Conservation (phyloP, 306 rosid genomes). For the Coriaria nepalensis region DNA sequence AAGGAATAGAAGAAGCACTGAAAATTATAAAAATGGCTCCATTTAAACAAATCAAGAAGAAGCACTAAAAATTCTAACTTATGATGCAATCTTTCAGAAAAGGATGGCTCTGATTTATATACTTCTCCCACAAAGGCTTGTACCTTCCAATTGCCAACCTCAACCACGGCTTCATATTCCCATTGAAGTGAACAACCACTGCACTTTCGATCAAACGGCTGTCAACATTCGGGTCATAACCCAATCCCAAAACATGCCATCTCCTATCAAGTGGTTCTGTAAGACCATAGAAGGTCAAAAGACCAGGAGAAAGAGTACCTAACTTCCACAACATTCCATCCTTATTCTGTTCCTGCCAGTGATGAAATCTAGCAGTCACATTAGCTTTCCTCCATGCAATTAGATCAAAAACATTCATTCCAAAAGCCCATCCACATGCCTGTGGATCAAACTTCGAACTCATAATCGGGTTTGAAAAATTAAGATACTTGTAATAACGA, state of each 20-base stretch:
- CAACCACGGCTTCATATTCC: conserved; percentile 98
- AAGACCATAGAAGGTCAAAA: conserved; percentile 76
- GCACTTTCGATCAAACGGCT: conserved; percentile 87
- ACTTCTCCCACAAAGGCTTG: conserved; percentile 78
- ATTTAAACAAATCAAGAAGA: conserved; percentile 30
- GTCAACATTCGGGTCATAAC: conserved; percentile 80
- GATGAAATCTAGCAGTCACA: conserved; percentile 70
- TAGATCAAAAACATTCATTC: conserved; percentile 88
- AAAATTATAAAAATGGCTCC: conserved; percentile 27
- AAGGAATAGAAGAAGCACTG: conserved; percentile 20
- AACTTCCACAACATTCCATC: conserved; percentile 81
- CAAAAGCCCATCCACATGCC: conserved; percentile 98
- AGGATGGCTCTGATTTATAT: conserved; percentile 73
- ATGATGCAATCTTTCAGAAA: conserved; percentile 64
- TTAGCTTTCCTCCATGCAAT: conserved; percentile 88
- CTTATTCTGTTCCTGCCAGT: conserved; percentile 88
- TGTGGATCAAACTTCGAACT: conserved; percentile 94
- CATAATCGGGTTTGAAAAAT: conserved; percentile 74
- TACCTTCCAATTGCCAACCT: conserved; percentile 80
- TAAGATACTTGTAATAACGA: conserved; percentile 86
- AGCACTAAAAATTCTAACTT: conserved; percentile 42
- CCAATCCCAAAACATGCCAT: conserved; percentile 99
- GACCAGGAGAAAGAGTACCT: conserved; percentile 94
- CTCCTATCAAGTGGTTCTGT: conserved; percentile 99
- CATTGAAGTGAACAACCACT: conserved; percentile 80